Conservation (phyloP, 2,329 filamentous ascomycete species). For the Arthrobotrys sphaeroides region DNA sequence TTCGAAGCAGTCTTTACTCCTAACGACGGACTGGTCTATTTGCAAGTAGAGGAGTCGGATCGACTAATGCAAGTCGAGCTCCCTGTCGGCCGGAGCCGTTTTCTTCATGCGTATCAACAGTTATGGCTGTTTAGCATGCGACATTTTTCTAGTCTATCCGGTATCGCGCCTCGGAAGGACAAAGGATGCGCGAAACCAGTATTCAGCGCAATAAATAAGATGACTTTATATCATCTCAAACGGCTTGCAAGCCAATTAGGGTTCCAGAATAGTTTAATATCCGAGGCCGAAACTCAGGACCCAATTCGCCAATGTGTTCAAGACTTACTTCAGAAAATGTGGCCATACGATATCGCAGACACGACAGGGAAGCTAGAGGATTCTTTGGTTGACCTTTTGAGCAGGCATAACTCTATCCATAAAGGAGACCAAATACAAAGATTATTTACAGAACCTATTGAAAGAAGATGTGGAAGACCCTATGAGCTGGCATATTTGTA, state of each 20-base stretch:
- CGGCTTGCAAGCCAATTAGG: too few species aligned
- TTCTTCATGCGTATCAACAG: constrained; percentile 4
- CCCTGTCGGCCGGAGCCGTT: background rate
- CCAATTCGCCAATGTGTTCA: background rate
- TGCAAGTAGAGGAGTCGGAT: too few species aligned
- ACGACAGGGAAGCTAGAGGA: background rate
- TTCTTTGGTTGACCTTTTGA: background rate
- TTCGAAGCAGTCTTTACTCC: background rate
- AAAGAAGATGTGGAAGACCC: background rate
- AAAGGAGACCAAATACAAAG: background rate
- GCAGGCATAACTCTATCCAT: background rate
- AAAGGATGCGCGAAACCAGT: background rate
- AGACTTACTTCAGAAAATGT: constrained; percentile 1
- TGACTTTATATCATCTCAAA: too few species aligned
- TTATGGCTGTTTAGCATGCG: constrained; percentile 18
- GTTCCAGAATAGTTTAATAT: too few species aligned
- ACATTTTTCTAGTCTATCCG: constrained; percentile 2
- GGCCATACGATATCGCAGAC: constrained; percentile 7
- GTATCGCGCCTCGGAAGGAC: background rate
- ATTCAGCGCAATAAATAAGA: too few species aligned
- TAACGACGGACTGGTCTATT: background rate
- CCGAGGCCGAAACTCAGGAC: too few species aligned
- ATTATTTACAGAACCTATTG: background rate
- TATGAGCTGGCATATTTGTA: constrained; percentile 15
- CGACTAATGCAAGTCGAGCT: background rate